Conservation (phyloP, 768 basidiomycete genomes). For the Lactarius evosmus region DNA sequence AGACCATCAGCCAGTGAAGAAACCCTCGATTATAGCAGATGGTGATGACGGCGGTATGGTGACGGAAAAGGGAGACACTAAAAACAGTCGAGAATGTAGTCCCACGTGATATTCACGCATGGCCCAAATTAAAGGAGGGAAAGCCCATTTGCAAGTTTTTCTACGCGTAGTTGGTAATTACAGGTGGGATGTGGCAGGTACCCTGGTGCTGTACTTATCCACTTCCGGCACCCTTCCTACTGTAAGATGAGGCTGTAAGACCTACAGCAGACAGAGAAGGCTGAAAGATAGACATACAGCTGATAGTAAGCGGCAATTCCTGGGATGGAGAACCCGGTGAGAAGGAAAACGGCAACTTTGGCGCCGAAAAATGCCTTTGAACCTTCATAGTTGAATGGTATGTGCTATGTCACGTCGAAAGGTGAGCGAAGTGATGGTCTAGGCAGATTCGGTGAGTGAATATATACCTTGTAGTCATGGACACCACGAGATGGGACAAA, state of each 20-base stretch:
- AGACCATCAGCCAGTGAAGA: slow-evolving; percentile 21
- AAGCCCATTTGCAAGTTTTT: background rate
- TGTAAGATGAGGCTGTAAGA: slow-evolving; percentile 8
- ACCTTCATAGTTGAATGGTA: slow-evolving; percentile 26
- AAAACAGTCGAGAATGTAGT: slow-evolving; percentile 3
- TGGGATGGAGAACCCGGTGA: slow-evolving; percentile 27
- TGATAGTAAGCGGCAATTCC: slow-evolving; percentile 29
- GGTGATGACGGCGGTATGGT: slow-evolving; percentile 9
- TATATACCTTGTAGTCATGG: slow-evolving; percentile 23
- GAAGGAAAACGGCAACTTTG: slow-evolving; percentile 24
- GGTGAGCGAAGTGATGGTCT: background rate
- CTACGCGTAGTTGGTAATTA: slow-evolving; percentile 2
- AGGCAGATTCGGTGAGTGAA: background rate
- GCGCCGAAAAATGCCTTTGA: slow-evolving; percentile 21
- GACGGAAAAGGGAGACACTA: background rate
- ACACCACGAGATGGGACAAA: slow-evolving; percentile 24
- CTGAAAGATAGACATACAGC: slow-evolving; percentile 28
- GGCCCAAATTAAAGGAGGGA: background rate
- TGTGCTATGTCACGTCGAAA: slow-evolving; percentile 17
- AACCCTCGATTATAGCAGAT: background rate
- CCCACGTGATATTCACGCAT: slow-evolving; percentile 2
- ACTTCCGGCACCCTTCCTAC: slow-evolving; percentile 4
- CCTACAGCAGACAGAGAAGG: background rate
- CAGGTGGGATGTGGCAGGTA: background rate
- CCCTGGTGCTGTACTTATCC: background rate